Percentiles rank a stretch among this genome's conserved stretches.
phyloP scores from a whole-genome alignment of 257 asterid species.

The Solanum piurae region DNA sequence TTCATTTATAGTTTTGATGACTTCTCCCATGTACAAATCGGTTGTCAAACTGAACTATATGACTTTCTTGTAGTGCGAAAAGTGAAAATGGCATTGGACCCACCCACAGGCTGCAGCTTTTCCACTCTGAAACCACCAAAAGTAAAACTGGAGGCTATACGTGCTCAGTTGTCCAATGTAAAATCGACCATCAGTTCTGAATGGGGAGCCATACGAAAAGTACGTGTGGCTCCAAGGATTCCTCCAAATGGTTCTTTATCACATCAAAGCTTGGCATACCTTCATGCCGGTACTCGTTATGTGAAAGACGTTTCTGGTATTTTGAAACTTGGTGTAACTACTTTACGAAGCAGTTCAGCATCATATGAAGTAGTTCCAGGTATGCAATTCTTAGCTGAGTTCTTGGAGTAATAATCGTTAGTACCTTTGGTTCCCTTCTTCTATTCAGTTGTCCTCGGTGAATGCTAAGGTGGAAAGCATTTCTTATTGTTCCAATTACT shows the following conservation, averaged over 20 bases:
- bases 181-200: slow-evolving; percentile 68
- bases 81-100: slow-evolving; percentile 80
- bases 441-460: background rate
- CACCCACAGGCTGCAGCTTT: slow-evolving; percentile 80
- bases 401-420: background rate
- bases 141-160: slow-evolving; percentile 54
- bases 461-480: background rate
- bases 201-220: slow-evolving; percentile 47
- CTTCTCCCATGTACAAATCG: background rate
- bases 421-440: background rate
- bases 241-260: slow-evolving; percentile 48
- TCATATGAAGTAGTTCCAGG: slow-evolving; percentile 67
- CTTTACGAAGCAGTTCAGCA: slow-evolving; percentile 60
- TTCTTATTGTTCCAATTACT: background rate
- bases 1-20: background rate
- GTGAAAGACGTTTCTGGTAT: slow-evolving; percentile 73
- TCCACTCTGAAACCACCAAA: slow-evolving; percentile 49
- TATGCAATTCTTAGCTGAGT: slow-evolving; percentile 8
- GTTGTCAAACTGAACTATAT: background rate
- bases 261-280: slow-evolving; percentile 50
- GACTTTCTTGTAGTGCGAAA: slow-evolving; percentile 55
- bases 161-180: slow-evolving; percentile 49
- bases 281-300: slow-evolving; percentile 56
- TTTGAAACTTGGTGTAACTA: slow-evolving; percentile 54
- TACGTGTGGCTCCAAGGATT: slow-evolving; percentile 41